Conservation (phyloP, 1,139 yeast species). For the Debaryomycetaceae sp. region DNA sequence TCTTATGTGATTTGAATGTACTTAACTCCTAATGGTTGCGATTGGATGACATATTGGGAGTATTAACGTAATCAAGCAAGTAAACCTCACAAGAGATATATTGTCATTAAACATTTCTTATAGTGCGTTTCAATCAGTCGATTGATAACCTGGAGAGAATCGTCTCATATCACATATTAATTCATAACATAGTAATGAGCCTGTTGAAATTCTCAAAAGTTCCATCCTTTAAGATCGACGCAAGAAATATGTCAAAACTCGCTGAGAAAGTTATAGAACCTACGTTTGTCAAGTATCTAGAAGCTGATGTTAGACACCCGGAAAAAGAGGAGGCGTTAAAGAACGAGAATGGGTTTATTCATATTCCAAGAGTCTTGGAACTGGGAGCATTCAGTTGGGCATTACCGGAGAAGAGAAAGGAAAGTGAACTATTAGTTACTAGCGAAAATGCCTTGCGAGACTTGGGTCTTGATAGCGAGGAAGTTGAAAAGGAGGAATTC, state of each 20-base stretch:
- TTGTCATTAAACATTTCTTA: too few relatives aligned
- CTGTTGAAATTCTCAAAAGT: not conserved
- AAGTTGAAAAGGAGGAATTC: slow-evolving; percentile 41
- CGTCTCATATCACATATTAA: too few relatives aligned
- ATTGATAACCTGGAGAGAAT: too few relatives aligned
- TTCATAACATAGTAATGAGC: not conserved
- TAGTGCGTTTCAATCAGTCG: too few relatives aligned
- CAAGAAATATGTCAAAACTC: slow-evolving; percentile 9
- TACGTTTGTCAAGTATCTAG: slow-evolving; percentile 46
- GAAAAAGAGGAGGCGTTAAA: slow-evolving; percentile 46
- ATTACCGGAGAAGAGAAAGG: slow-evolving; percentile 57
- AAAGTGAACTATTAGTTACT: slow-evolving; percentile 53
- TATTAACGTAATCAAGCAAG: not conserved
- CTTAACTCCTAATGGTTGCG: not conserved
- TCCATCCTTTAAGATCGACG: not conserved
- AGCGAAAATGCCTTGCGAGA: slow-evolving; percentile 62
- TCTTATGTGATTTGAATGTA: not conserved
- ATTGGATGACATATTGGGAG: not conserved
- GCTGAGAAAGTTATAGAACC: slow-evolving; percentile 39
- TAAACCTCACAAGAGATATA: too few relatives aligned
- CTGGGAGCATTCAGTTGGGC: slow-evolving; percentile 72
- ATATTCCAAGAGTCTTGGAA: slow-evolving; percentile 56
- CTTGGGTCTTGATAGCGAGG: slow-evolving; percentile 47
- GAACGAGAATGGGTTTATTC: slow-evolving; percentile 31
- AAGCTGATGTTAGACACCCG: slow-evolving; percentile 61